phyloP scores from a whole-genome alignment of 2,329 filamentous ascomycete species.

The Beauveria sp. region DNA sequence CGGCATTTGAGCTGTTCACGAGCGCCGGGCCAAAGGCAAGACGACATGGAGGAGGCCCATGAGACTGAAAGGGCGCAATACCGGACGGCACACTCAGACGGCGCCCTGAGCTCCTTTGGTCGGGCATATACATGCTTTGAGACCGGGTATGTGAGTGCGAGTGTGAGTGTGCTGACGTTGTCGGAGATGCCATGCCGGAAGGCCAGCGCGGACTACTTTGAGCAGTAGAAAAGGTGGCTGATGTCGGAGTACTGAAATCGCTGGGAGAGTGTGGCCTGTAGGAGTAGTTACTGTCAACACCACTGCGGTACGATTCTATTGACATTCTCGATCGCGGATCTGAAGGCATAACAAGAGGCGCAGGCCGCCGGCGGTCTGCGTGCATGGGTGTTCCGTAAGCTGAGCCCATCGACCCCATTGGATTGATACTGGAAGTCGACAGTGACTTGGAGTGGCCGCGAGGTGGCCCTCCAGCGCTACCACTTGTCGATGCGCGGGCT shows the following conservation, averaged over 20 bases:
- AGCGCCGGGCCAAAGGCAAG: conserved; percentile 47
- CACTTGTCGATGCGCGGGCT: conserved; percentile 68
- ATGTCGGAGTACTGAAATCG: conserved; percentile 76
- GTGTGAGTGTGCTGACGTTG: conserved; percentile 55
- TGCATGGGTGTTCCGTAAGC: conserved; percentile 49
- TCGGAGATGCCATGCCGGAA: conserved; percentile 63
- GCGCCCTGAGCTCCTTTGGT: conserved; percentile 59
- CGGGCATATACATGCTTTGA: conserved; percentile 61
- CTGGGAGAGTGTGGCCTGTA: conserved; percentile 62
- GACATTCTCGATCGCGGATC: conserved; percentile 61
- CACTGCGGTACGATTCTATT: conserved; percentile 60
- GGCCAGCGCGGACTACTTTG: conserved; percentile 71
- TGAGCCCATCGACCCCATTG: conserved; percentile 59
- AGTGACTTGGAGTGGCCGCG: conserved; percentile 79
- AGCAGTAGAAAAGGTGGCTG: conserved; percentile 70
- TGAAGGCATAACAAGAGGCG: conserved; percentile 74
- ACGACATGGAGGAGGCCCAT: conserved; percentile 47
- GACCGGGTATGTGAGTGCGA: conserved; percentile 60
- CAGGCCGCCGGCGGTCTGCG: conserved; percentile 64
- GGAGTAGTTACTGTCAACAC: conserved; percentile 53
- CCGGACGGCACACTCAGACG: conserved; percentile 77
- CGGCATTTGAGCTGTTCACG: conserved; percentile 46
- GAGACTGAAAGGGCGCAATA: conserved; percentile 64
- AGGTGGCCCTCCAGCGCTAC: conserved; percentile 61
- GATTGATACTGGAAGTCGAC: conserved; percentile 80